Evolutionary conservation across 352 stramenopile species (phyloP).

Genomic region (Globisporangium paroecandrum): DNA sequence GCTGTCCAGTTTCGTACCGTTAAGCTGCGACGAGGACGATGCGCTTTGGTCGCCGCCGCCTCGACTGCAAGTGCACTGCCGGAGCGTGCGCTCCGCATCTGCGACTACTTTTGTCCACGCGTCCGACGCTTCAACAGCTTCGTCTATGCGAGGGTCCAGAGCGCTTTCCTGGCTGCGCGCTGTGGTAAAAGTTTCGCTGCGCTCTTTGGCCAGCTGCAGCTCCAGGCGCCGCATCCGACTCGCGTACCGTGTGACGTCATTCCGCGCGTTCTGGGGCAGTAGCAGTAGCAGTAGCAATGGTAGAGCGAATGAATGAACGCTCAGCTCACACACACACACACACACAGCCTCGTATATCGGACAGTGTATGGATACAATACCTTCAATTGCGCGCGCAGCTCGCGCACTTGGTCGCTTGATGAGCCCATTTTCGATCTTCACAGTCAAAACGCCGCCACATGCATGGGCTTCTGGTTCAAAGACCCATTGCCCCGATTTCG

Average conservation of each 20-base stretch:
- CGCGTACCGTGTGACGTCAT: constrained; percentile 26
- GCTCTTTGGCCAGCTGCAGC: constrained; percentile 19
- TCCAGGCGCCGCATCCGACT: constrained; percentile 23
- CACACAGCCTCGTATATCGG: background rate
- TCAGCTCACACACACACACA: too few relatives aligned
- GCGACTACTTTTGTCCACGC: constrained; percentile 2
- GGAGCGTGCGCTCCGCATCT: background rate
- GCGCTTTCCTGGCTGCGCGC: background rate
- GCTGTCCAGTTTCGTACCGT: background rate
- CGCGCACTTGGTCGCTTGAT: constrained; percentile 1
- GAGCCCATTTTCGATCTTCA: background rate
- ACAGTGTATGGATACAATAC: background rate
- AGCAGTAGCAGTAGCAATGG: background rate
- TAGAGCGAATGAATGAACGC: too few relatives aligned
- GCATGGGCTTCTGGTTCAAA: background rate
- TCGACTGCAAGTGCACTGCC: background rate
- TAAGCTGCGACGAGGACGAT: background rate
- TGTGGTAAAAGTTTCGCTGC: background rate
- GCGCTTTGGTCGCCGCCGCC: background rate
- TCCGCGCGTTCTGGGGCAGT: constrained; percentile 18
- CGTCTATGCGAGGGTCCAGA: background rate
- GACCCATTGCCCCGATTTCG: background rate
- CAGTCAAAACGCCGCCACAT: background rate
- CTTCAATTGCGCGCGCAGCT: constrained; percentile 13
- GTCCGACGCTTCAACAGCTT: background rate